A percentile compares a stretch with the other conserved stretches of the same genome.
phyloP scores from a whole-genome alignment of 495 filamentous ascomycete genomes.

The Daldinia loculata region DNA sequence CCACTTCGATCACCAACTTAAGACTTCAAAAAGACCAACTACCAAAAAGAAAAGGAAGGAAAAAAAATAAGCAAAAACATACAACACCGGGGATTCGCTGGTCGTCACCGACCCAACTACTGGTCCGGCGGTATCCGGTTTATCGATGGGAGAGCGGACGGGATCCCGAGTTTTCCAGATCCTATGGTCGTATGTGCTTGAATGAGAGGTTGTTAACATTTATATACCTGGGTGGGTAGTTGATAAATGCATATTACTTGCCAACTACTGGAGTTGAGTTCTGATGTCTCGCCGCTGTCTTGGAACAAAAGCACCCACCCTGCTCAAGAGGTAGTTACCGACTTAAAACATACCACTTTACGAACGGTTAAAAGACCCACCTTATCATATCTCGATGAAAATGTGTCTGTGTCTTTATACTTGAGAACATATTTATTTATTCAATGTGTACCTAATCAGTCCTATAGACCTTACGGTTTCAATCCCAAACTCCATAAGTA shows the following conservation, averaged over 20 bases:
- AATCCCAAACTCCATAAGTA: slow-evolving; percentile 27
- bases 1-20: no score
- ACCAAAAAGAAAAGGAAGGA: no score
- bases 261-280: no score
- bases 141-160: slow-evolving; percentile 61
- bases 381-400: background rate
- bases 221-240: no score
- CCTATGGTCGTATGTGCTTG: slow-evolving; percentile 56
- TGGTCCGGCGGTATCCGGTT: slow-evolving; percentile 52
- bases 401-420: background rate
- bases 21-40: no score
- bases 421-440: background rate
- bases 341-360: background rate
- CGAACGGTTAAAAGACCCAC: background rate
- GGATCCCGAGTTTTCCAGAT: slow-evolving; percentile 57
- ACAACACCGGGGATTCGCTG: slow-evolving; percentile 60
- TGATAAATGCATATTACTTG: no score
- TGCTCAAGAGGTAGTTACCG: background rate
- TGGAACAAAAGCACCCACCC: no score
- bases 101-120: slow-evolving; percentile 63
- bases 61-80: slow-evolving; percentile 27
- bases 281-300: no score
- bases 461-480: background rate
- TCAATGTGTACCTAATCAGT: slow-evolving; percentile 17
- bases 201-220: no score